Conservation (phyloP, 345 rosid species). For the Clarkia xantiana region DNA sequence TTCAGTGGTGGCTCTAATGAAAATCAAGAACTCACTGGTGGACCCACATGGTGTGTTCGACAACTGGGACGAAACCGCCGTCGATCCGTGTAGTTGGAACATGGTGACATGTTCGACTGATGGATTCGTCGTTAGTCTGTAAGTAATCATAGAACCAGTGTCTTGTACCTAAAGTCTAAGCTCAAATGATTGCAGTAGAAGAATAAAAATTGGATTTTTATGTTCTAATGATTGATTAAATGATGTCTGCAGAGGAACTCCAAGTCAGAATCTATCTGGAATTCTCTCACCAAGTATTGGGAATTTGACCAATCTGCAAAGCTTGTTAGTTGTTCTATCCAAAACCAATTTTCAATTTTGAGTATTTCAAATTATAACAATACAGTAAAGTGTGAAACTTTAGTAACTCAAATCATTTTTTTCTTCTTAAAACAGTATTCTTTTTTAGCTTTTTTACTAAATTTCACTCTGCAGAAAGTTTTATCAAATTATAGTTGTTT, state of each 20-base stretch:
- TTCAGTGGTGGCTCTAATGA: slow-evolving; percentile 68
- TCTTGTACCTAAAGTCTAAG: too few species aligned
- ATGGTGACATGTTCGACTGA: slow-evolving; percentile 65
- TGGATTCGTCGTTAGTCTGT: slow-evolving; percentile 56
- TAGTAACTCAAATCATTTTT: too few species aligned
- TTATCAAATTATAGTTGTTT: too few species aligned
- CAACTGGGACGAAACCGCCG: slow-evolving; percentile 80
- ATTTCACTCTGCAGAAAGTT: too few species aligned
- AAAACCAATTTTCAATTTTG: too few species aligned
- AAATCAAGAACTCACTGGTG: slow-evolving; percentile 29
- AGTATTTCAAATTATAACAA: too few species aligned
- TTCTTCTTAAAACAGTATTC: too few species aligned
- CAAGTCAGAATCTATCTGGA: slow-evolving; percentile 74
- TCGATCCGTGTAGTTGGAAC: slow-evolving; percentile 90
- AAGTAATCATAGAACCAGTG: slow-evolving; percentile 16
- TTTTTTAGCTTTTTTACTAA: too few species aligned
- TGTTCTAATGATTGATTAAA: neutral
- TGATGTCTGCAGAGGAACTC: slow-evolving; percentile 52
- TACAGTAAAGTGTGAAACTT: too few species aligned
- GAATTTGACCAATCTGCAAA: slow-evolving; percentile 71
- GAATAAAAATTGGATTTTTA: too few species aligned
- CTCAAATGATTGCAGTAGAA: too few species aligned
- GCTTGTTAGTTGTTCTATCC: slow-evolving; percentile 45
- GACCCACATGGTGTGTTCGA: slow-evolving; percentile 67
- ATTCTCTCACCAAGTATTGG: slow-evolving; percentile 54